Evolutionary conservation across 805 yeast genomes (phyloP), one percentile per base, ranked within the genome.

Genomic region (Soucietia sequanensis): DNA sequence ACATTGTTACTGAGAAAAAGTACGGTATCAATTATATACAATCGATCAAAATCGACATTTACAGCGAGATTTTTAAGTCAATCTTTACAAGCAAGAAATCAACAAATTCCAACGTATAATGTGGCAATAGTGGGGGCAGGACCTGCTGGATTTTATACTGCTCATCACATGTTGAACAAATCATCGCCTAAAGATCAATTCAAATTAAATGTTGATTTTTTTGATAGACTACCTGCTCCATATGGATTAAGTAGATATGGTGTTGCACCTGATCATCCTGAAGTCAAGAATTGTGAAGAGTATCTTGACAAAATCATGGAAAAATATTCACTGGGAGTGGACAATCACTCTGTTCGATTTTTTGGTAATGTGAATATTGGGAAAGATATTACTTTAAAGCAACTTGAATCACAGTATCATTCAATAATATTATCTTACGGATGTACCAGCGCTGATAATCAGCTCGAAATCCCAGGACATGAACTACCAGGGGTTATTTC

Each of bases 251-350:
- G 90, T 27, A 63, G 99, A 23, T 90, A 76, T 54, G 99, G 99
- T 1, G 98, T 93, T n/a, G 97, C 99, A 0, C 99, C 99, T 2
- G 99, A 93, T 60, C 97, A 93, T 60, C 96, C 96, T 0, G 98
- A 93, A 51, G 98, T 93, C 21, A 91, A 90, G 56, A 80, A 80
- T 40, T 84, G 93, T 48, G 67, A 81, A 56, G 84, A 84, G 13
- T 80, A 89, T 34, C 83, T 93, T 53, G 73, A 71, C 7, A 80
- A 81, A 27, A 39, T 65, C 23, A 62, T 67, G 68, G 23, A 23
- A 5, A 46, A 50, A 15, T 50, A 38, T 19, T 17, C 33, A 3
- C 17, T 19, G 13, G 30, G 29, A 10, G 38, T 34, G 11, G 27
- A 65, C 37, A 28, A 38, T 8, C 62, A 53, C 12, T 35, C 29